Evolutionary conservation across 495 filamentous ascomycete species (phyloP).

Genomic region (Poronia punctata): DNA sequence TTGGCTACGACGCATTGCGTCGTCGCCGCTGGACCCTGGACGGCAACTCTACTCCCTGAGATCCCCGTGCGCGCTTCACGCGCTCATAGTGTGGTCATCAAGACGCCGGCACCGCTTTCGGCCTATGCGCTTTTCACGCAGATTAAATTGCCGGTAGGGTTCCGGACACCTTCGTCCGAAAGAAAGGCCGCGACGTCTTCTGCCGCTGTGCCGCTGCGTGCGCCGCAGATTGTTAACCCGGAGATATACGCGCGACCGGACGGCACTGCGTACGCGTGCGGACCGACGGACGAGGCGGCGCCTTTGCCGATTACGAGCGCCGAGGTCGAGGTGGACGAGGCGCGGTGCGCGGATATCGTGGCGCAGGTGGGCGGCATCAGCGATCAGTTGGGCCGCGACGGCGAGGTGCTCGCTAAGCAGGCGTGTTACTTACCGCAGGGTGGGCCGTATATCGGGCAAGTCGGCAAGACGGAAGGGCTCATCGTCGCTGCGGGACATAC

Average conservation of each 20-base stretch:
- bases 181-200: constrained; percentile 30
- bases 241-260: constrained; percentile 88
- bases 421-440: constrained; percentile 75
- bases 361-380: constrained; percentile 64
- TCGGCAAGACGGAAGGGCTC: constrained; percentile 58
- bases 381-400: constrained; percentile 58
- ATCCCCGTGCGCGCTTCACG: constrained; percentile 71
- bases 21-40: constrained; percentile 79
- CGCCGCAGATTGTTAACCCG: constrained; percentile 53
- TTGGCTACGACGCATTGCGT: constrained; percentile 31
- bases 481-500: constrained; percentile 77
- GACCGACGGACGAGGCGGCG: constrained; percentile 59
- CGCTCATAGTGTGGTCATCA: constrained; percentile 77
- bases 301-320: constrained; percentile 62
- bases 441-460: constrained; percentile 68
- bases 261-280: constrained; percentile 75
- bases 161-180: constrained; percentile 23
- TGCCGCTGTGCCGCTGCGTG: constrained; percentile 17
- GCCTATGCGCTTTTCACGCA: constrained; percentile 77
- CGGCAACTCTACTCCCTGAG: constrained; percentile 56
- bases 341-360: constrained; percentile 71
- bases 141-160: constrained; percentile 60
- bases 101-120: constrained; percentile 52
- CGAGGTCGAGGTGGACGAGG: constrained; percentile 64
- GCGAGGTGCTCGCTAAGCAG: constrained; percentile 63